These are phyloP conservation scores for Paramecium octaurelia DNA, from an alignment of 73 alveolate genomes.

Conservation along the genomic window DNA sequence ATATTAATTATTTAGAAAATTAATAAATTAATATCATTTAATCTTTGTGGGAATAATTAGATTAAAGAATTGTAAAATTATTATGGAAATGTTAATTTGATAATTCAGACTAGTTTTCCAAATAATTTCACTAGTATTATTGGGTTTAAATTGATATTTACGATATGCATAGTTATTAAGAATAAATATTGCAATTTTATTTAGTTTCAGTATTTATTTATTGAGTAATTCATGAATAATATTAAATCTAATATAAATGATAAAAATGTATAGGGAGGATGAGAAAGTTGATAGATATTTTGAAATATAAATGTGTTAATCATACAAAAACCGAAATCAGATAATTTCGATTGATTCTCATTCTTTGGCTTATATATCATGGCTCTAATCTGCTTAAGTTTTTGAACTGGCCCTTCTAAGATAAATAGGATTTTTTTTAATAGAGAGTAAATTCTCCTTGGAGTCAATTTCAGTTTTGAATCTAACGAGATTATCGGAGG, in stretches of 20 bases:
- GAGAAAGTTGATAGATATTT: not conserved
- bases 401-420: slow-evolving; percentile 28
- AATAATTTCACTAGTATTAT: no score
- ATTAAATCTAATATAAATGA: not conserved
- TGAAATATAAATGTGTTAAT: not conserved
- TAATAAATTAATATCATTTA: no score
- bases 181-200: not conserved
- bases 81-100: no score
- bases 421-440: not conserved
- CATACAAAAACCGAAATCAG: not conserved
- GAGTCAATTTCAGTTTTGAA: not conserved
- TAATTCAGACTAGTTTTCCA: no score
- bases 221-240: not conserved
- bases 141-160: not conserved
- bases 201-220: not conserved
- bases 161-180: not conserved
- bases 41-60: not conserved
- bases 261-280: not conserved
- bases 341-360: not conserved
- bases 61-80: no score
- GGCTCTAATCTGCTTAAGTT: slow-evolving; percentile 12
- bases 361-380: not conserved
- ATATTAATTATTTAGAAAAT: no score
- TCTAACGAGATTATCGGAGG: slow-evolving; percentile 1
- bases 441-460: not conserved